These are phyloP conservation scores for Cicer chorassanicum DNA, from an alignment of 306 rosid genomes.

Conservation along the genomic window DNA sequence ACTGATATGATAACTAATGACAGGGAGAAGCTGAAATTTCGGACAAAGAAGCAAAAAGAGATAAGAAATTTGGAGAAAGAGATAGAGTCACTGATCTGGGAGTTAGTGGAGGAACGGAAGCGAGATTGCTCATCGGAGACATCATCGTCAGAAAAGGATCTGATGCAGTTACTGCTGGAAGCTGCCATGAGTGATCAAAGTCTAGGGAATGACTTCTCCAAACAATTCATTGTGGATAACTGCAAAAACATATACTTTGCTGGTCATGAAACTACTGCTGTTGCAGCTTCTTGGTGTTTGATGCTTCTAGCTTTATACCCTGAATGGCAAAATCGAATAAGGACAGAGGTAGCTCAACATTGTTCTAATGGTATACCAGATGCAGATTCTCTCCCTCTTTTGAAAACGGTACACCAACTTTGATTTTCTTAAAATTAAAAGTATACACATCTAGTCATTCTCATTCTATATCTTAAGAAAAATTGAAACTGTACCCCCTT, in stretches of 20 bases:
- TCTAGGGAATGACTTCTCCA: conserved; percentile 61
- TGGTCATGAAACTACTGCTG: conserved; percentile 88
- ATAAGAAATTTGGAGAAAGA: conserved; percentile 64
- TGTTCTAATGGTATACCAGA: conserved; percentile 65
- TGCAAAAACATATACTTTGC: conserved; percentile 95
- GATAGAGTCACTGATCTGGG: conserved; percentile 84
- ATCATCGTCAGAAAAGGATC: conserved; percentile 59
- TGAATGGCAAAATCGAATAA: conserved; percentile 74
- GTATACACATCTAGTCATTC: neutral
- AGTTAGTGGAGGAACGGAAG: conserved; percentile 66
- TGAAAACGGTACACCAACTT: conserved; percentile 60
- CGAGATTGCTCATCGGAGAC: conserved; percentile 45
- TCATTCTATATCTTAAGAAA: too few relatives aligned
- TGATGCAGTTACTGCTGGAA: conserved; percentile 73
- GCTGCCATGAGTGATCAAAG: conserved; percentile 62
- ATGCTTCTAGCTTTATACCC: conserved; percentile 88
- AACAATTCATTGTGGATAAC: conserved; percentile 80
- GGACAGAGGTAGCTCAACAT: conserved; percentile 64
- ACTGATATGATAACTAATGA: conserved; percentile 22
- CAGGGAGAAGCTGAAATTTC: conserved; percentile 48
- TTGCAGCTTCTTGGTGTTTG: conserved; percentile 84
- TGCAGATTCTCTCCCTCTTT: conserved; percentile 55
- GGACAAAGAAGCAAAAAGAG: conserved; percentile 51
- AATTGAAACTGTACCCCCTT: too few relatives aligned
- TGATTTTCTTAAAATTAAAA: neutral